Percentiles rank a stretch among this genome's conserved stretches.
phyloP scores from a whole-genome alignment of 257 asterid species.

The Penstemon barbatus region DNA sequence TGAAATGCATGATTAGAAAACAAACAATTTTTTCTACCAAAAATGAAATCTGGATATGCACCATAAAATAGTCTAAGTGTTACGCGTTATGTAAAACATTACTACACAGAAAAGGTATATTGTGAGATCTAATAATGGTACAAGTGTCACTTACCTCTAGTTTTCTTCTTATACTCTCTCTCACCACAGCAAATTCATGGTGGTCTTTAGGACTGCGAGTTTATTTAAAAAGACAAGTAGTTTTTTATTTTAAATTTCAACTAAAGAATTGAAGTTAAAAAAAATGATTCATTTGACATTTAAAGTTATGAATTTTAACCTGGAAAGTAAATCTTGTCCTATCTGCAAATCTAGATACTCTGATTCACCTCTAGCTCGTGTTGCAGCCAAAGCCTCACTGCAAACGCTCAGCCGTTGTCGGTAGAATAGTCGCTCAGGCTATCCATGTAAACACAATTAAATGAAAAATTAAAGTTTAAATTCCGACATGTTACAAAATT shows the following conservation, averaged over 20 bases:
- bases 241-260: conserved; percentile 3
- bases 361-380: conserved; percentile 87
- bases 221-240: conserved; percentile 8
- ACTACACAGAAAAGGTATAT: not conserved
- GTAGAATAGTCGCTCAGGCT: conserved; percentile 95
- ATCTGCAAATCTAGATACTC: conserved; percentile 73
- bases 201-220: conserved; percentile 79
- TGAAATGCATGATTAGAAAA: conserved; percentile 29
- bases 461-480: conserved; percentile 3
- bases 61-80: not conserved
- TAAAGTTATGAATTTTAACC: conserved; percentile 41
- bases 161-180: conserved; percentile 77
- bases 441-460: conserved; percentile 31
- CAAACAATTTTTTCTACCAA: too few relatives aligned
- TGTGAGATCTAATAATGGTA: conserved; percentile 7
- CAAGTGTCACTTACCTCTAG: conserved; percentile 69
- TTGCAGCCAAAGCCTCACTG: conserved; percentile 98
- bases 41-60: too few relatives aligned
- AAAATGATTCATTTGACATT: not conserved
- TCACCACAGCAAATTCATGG: conserved; percentile 83
- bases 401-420: conserved; percentile 61
- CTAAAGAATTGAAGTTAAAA: conserved; percentile 13
- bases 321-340: conserved; percentile 86
- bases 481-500: conserved; percentile 8
- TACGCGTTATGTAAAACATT: not conserved